Percentiles rank a stretch among this genome's conserved stretches.
Evolutionary conservation across 495 filamentous ascomycete genomes (phyloP).

Genomic region (Bacidia gigantensis): DNA sequence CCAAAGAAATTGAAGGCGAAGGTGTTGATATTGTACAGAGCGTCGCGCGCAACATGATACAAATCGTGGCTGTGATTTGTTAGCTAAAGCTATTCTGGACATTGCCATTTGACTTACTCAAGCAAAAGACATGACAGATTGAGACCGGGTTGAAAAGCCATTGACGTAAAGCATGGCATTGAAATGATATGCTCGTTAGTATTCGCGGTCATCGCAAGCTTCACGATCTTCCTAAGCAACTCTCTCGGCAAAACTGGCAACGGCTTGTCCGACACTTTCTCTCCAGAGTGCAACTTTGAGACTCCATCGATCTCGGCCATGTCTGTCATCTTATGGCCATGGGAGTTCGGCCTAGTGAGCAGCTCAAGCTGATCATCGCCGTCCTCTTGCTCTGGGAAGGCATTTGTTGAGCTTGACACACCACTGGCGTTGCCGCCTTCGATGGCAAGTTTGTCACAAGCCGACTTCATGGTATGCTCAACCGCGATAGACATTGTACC

Average conservation of each 20-base stretch:
- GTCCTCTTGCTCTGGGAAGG: too few species aligned
- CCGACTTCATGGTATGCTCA: too few species aligned
- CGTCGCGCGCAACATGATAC: constrained; percentile 3
- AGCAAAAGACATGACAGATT: neutral
- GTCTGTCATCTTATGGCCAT: too few species aligned
- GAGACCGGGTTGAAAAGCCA: neutral
- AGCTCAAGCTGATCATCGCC: too few species aligned
- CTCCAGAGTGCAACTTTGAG: neutral
- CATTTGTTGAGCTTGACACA: too few species aligned
- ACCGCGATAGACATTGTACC: too few species aligned
- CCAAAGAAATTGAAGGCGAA: constrained; percentile 1
- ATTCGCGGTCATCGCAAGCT: neutral
- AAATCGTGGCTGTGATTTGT: constrained; percentile 3
- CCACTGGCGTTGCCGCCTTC: too few species aligned
- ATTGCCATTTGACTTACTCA: neutral
- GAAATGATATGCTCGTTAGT: neutral
- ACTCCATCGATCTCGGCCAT: too few species aligned
- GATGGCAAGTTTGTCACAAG: too few species aligned
- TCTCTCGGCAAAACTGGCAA: neutral
- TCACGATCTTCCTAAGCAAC: neutral
- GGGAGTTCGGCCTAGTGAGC: too few species aligned
- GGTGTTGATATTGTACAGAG: constrained; percentile 1
- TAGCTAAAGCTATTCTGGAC: neutral
- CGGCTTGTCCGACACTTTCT: neutral
- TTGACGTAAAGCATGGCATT: constrained; percentile 4